Evolutionary conservation across 108 stramenopile genomes (phyloP).

Genomic region (Chaetoceros tenuissimus): DNA sequence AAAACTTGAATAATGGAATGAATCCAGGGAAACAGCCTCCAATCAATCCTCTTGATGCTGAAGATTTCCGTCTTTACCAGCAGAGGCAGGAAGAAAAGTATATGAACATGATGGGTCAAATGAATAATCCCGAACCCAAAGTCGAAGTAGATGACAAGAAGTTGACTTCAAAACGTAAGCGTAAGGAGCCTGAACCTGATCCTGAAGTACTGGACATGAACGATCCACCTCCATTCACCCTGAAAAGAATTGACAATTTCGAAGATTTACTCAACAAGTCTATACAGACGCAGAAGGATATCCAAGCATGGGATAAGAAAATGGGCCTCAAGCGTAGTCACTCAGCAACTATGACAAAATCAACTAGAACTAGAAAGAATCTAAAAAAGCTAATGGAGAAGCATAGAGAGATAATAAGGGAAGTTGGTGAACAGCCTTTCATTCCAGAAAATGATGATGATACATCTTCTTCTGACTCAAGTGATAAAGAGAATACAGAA

Average conservation of each 20-base stretch:
- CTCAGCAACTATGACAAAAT: slow-evolving; percentile 65
- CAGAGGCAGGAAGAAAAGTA: background rate
- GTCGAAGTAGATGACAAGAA: background rate
- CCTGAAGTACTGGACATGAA: background rate
- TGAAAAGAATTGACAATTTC: slow-evolving; percentile 9
- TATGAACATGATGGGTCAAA: background rate
- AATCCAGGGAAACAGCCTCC: background rate
- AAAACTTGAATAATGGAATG: background rate
- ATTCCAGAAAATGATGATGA: no score
- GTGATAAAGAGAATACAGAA: no score
- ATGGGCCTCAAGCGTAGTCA: slow-evolving; percentile 72
- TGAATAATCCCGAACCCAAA: no score
- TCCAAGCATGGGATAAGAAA: slow-evolving; percentile 76
- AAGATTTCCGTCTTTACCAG: no score
- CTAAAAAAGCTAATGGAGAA: background rate
- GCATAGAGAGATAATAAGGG: background rate
- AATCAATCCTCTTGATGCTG: background rate
- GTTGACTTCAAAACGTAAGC: background rate
- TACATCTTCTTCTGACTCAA: no score
- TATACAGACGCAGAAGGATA: slow-evolving; percentile 53
- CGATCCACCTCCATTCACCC: background rate
- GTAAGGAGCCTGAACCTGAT: background rate
- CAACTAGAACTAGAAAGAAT: slow-evolving; percentile 45
- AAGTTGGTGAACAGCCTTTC: no score
- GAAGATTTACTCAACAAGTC: slow-evolving; percentile 48